A percentile compares a stretch with the other conserved stretches of the same genome.
phyloP scores from a whole-genome alignment of 2,329 filamentous ascomycete genomes.

The Pseudohalonectria lignicola region DNA sequence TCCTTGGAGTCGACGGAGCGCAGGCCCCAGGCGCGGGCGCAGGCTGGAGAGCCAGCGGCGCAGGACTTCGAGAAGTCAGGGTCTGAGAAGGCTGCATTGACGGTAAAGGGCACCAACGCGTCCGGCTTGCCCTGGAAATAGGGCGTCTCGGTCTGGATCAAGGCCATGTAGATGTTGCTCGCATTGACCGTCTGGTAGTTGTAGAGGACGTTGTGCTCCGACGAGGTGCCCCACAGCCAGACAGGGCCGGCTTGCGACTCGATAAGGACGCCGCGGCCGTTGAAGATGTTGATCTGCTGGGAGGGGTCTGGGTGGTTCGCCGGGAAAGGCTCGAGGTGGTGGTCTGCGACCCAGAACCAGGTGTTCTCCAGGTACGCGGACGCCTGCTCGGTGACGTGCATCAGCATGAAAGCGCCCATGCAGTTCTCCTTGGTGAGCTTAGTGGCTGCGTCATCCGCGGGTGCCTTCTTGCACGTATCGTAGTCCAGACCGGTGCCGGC shows the following conservation, averaged over 20 bases:
- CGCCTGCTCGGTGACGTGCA: constrained; percentile 53
- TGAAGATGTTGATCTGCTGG: constrained; percentile 72
- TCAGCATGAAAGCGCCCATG: constrained; percentile 60
- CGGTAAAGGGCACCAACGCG: constrained; percentile 52
- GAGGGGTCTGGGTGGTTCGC: constrained; percentile 31
- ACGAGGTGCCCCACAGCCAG: constrained; percentile 73
- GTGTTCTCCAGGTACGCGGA: constrained; percentile 73
- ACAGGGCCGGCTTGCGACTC: constrained; percentile 63
- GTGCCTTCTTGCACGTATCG: constrained; percentile 69
- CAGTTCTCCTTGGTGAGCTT: constrained; percentile 52
- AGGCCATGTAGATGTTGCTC: constrained; percentile 67
- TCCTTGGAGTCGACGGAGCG: constrained; percentile 57
- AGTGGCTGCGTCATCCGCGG: constrained; percentile 31
- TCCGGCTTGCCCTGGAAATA: constrained; percentile 80
- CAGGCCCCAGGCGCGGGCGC: constrained; percentile 69
- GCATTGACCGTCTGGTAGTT: constrained; percentile 81
- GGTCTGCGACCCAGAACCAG: constrained; percentile 86
- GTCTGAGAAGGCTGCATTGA: constrained; percentile 48
- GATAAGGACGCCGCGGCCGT: constrained; percentile 71
- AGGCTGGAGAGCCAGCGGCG: constrained; percentile 32
- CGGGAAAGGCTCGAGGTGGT: constrained; percentile 68
- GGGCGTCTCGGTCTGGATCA: constrained; percentile 84
- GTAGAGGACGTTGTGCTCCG: constrained; percentile 56
- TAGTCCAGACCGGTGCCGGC: constrained; percentile 76
- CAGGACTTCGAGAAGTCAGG: constrained; percentile 57